phyloP scores from a whole-genome alignment of 2,329 filamentous ascomycete genomes.

The Elsinoe ampelina region DNA sequence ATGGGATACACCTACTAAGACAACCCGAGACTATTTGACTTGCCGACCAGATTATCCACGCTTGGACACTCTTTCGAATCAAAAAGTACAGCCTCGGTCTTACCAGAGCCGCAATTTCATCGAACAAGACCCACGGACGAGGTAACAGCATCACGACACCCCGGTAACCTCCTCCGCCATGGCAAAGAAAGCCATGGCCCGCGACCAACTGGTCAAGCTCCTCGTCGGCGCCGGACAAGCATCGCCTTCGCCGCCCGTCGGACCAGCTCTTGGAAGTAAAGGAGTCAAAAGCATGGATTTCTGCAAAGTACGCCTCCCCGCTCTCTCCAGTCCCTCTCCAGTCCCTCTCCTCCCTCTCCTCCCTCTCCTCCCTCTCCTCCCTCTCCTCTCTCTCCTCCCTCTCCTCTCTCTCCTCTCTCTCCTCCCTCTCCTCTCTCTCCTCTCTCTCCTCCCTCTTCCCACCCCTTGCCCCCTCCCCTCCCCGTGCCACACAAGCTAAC shows the following conservation, averaged over 20 bases:
- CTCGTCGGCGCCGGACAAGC: slow-evolving; percentile 95
- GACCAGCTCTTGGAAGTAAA: slow-evolving; percentile 91
- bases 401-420: background rate
- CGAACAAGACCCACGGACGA: too few relatives aligned
- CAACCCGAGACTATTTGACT: background rate
- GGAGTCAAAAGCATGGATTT: slow-evolving; percentile 99
- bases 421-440: slow-evolving; percentile 1
- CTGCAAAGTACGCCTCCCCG: slow-evolving; percentile 65
- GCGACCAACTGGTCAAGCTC: slow-evolving; percentile 82
- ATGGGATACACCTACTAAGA: too few relatives aligned
- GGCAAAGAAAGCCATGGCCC: slow-evolving; percentile 43
- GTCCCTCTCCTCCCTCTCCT: background rate
- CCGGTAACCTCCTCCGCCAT: slow-evolving; percentile 27
- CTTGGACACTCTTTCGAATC: background rate
- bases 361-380: background rate
- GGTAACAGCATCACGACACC: background rate
- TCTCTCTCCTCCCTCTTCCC: too few relatives aligned
- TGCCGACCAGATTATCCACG: background rate
- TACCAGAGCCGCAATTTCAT: too few relatives aligned
- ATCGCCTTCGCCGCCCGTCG: slow-evolving; percentile 87
- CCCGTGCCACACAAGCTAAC: slow-evolving; percentile 9
- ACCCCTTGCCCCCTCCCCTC: background rate
- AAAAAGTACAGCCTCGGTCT: too few relatives aligned
- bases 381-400: background rate
- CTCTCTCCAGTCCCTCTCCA: background rate